Conservation (phyloP, 2,329 filamentous ascomycete species). For the Metarhizium album region DNA sequence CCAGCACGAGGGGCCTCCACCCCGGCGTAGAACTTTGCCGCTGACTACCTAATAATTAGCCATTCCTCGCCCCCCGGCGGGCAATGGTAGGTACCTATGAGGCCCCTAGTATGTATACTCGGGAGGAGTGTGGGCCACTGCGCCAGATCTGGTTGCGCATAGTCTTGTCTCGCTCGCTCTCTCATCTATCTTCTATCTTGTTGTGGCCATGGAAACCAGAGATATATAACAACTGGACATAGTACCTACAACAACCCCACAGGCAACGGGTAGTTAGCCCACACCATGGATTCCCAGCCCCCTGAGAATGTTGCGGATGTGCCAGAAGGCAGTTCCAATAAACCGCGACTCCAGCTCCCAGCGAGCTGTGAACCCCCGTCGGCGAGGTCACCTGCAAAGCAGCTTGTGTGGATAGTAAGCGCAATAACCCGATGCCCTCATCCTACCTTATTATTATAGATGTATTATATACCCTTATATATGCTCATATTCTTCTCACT, state of each 20-base stretch:
- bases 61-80: no score
- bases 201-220: no score
- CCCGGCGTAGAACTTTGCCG: no score
- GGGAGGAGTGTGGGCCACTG: no score
- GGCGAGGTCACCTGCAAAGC: constrained; percentile 56
- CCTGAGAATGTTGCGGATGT: constrained; percentile 10
- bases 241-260: background rate
- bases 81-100: no score
- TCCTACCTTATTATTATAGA: background rate
- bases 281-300: constrained; percentile 7
- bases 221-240: background rate
- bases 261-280: background rate
- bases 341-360: constrained; percentile 46
- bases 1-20: no score
- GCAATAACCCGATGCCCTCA: background rate
- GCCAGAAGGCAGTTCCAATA: constrained; percentile 11
- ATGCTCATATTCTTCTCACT: constrained; percentile 2
- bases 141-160: no score
- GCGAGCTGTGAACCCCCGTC: constrained; percentile 78
- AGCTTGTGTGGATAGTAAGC: constrained; percentile 69
- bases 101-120: no score
- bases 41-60: no score
- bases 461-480: background rate
- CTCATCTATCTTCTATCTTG: no score
- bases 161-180: no score